A percentile compares a stretch with the other conserved stretches of the same genome.
These are phyloP conservation scores for Xylaria castorea DNA, from an alignment of 495 filamentous ascomycete genomes.

Conservation along the genomic window DNA sequence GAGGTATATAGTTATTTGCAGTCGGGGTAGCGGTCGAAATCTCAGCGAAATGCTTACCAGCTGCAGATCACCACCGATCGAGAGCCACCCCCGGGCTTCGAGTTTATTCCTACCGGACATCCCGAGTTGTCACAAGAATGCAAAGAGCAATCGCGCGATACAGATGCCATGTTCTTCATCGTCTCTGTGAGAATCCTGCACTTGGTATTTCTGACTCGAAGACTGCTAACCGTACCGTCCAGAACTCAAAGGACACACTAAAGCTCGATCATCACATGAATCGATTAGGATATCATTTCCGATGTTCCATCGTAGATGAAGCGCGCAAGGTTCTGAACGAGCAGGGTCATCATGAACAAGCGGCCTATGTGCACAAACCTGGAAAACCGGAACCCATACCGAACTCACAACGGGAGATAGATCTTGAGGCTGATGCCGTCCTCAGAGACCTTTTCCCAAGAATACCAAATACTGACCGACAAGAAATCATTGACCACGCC, in stretches of 20 bases:
- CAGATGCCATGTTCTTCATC: constrained; percentile 72
- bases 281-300: constrained; percentile 81
- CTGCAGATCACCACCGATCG: constrained; percentile 51
- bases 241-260: constrained; percentile 34
- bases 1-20: constrained; percentile 47
- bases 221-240: constrained; percentile 18
- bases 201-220: background rate
- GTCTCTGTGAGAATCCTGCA: constrained; percentile 68
- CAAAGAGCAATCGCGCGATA: constrained; percentile 78
- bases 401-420: constrained; percentile 67
- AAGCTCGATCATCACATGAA: constrained; percentile 63
- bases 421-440: constrained; percentile 73
- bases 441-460: constrained; percentile 85
- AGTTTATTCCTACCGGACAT: constrained; percentile 83
- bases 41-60: constrained; percentile 37
- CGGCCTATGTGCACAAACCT: constrained; percentile 28
- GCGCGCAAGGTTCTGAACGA: constrained; percentile 46
- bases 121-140: constrained; percentile 75
- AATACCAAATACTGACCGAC: constrained; percentile 80
- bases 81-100: constrained; percentile 75
- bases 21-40: background rate
- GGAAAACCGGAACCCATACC: constrained; percentile 59
- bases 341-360: constrained; percentile 29
- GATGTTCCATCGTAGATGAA: constrained; percentile 57
- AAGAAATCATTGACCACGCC: constrained; percentile 77